Evolutionary conservation across 768 basidiomycete species (phyloP), one percentile per base, ranked within the genome.

Genomic region (Antrodiella citrinella): DNA sequence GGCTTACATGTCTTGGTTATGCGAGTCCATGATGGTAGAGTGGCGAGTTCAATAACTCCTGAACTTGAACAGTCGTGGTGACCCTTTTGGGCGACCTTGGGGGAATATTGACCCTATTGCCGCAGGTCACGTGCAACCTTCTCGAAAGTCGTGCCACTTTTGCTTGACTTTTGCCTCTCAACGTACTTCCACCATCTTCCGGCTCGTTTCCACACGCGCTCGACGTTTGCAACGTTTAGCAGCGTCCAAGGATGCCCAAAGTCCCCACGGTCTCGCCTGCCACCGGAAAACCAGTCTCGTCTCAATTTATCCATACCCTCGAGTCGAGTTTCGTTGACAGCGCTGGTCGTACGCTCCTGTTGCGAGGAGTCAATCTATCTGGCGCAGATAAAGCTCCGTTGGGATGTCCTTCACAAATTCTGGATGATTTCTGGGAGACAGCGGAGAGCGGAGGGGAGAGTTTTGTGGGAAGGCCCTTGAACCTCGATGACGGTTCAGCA

Each of bases 291-390:
- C 69, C 74, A 3, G 71, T 73, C 0, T 58, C 72, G 0, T 57
- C 73, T 1, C 67, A 75, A 51, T 86, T 72, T 62, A 69, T 86
- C 46, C 85, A 84, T 67, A 90, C 88, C 23, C 65, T 77, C 13
- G 69, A 77, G 47, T 78, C 76, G 56, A 75, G 78, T 47, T 91
- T 91, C 59, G 78, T 90, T 60, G 89, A 91, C 66, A 74, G 73
- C 48, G 65, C 71, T 47, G 86, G 90, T 19, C 80, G 91, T 43
- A 84, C 85, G 0, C 66, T 95, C 18, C 71, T 97, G 13, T 73
- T 99, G 0, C 81, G 95, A 48, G 96, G 96, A n/a, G 88, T 97
- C 41, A 99, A 99, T 65, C 78, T 98, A 43, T 86, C 90, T 11
- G 91, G 91, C 5, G 82, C 91, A 1, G 80, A 85, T 44, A 99